A percentile compares a stretch with the other conserved stretches of the same genome.
phyloP scores from a whole-genome alignment of 75 land plant species.

The Cryptomeria japonica region DNA sequence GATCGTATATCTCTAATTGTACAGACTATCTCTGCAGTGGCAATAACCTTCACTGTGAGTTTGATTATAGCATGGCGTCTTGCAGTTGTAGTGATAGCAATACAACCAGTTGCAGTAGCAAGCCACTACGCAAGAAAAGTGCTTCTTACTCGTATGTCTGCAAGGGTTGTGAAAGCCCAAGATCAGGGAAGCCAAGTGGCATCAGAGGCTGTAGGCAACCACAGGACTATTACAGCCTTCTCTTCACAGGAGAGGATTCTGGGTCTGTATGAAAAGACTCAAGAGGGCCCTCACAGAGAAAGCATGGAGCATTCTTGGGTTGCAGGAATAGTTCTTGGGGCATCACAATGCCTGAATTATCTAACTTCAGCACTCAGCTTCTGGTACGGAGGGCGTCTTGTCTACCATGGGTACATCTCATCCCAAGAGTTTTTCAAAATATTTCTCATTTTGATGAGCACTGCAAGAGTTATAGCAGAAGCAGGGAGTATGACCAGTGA shows the following conservation, averaged over 20 bases:
- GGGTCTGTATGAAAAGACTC: slow-evolving; percentile 40
- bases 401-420: slow-evolving; percentile 35
- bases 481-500: slow-evolving; percentile 84
- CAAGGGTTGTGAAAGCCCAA: slow-evolving; percentile 56
- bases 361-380: slow-evolving; percentile 68
- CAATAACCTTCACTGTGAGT: slow-evolving; percentile 56
- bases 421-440: slow-evolving; percentile 59
- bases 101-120: slow-evolving; percentile 68
- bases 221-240: slow-evolving; percentile 78
- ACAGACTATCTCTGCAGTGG: slow-evolving; percentile 63
- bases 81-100: slow-evolving; percentile 75
- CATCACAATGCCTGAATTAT: slow-evolving; percentile 41
- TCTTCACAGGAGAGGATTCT: slow-evolving; percentile 71
- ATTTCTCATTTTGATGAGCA: slow-evolving; percentile 77
- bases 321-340: slow-evolving; percentile 68
- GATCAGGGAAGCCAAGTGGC: slow-evolving; percentile 69
- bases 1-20: slow-evolving; percentile 65
- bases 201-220: slow-evolving; percentile 77
- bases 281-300: slow-evolving; percentile 44
- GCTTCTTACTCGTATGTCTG: slow-evolving; percentile 54
- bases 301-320: slow-evolving; percentile 48
- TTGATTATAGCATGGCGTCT: slow-evolving; percentile 77
- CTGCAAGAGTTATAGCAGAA: slow-evolving; percentile 82
- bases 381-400: slow-evolving; percentile 80
- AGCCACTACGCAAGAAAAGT: slow-evolving; percentile 61